Percentiles rank a stretch among this genome's conserved stretches.
Conservation (phyloP, 331 rosid species). For the Erythrophleum ivorense region DNA sequence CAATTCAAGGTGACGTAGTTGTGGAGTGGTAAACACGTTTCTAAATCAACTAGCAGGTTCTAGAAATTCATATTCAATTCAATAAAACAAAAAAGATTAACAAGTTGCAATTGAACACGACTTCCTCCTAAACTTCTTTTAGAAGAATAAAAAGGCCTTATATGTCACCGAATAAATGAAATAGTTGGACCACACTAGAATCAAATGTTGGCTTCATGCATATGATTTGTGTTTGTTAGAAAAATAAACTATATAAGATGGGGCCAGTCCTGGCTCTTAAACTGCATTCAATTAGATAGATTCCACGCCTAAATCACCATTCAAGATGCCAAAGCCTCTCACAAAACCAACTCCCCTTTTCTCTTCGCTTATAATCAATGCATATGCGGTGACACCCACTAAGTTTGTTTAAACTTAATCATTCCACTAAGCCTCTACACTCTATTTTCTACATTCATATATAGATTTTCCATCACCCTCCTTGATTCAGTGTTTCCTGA, state of each 20-base stretch:
- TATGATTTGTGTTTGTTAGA: not conserved
- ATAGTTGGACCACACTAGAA: conserved; percentile 1
- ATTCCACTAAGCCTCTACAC: not conserved
- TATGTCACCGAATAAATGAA: not conserved
- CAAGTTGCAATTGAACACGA: not conserved
- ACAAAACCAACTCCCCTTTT: not conserved
- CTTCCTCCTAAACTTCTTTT: not conserved
- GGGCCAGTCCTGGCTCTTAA: not conserved
- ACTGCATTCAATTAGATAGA: not conserved
- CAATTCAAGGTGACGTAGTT: not conserved
- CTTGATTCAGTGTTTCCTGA: too few species aligned
- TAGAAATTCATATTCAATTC: not conserved
- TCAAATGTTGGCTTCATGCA: not conserved
- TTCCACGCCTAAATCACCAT: not conserved
- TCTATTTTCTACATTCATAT: not conserved
- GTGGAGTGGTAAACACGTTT: not conserved
- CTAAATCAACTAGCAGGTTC: not conserved
- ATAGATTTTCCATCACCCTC: not conserved
- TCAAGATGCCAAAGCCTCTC: not conserved
- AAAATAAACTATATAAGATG: not conserved
- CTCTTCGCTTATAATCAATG: not conserved
- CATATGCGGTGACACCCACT: not conserved
- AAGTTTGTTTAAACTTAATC: not conserved
- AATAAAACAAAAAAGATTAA: not conserved
- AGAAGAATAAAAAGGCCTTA: not conserved